Conservation (phyloP, 148 eudicot genomes). For the Rheum nobile region DNA sequence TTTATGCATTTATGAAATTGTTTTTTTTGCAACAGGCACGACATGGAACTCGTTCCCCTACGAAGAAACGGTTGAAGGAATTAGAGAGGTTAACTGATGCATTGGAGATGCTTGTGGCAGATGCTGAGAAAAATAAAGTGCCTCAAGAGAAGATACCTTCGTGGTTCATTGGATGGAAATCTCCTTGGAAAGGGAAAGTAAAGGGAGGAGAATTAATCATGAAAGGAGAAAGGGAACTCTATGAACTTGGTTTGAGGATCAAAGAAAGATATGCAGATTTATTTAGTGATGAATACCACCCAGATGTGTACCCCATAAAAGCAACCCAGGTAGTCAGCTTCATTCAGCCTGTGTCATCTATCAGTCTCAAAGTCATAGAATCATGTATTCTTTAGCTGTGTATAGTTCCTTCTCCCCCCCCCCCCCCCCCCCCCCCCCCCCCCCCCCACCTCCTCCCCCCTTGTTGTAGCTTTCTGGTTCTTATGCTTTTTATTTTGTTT, state of each 20-base stretch:
- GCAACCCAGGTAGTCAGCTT: conserved; percentile 70
- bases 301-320: conserved; percentile 73
- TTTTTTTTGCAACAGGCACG: conserved; percentile 52
- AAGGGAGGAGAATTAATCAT: conserved; percentile 75
- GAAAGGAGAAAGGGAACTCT: conserved; percentile 81
- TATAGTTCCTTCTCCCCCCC: no score
- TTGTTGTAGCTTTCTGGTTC: neutral
- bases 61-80: conserved; percentile 68
- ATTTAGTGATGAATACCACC: conserved; percentile 61
- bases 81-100: conserved; percentile 45
- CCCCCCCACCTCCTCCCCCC: neutral
- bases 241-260: conserved; percentile 64
- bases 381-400: neutral
- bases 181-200: conserved; percentile 86
- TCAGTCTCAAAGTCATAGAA: neutral
- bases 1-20: neutral
- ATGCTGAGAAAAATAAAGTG: conserved; percentile 48
- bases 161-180: conserved; percentile 79
- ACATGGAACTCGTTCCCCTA: conserved; percentile 97
- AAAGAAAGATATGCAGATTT: conserved; percentile 58
- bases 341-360: neutral
- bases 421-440: no score
- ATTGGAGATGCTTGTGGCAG: conserved; percentile 40
- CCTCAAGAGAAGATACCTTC: conserved; percentile 49
- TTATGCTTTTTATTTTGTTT: neutral